Base-by-base conservation (phyloP, 805 yeast genomes). In the Saccharomycopsis javanensis region DNA sequence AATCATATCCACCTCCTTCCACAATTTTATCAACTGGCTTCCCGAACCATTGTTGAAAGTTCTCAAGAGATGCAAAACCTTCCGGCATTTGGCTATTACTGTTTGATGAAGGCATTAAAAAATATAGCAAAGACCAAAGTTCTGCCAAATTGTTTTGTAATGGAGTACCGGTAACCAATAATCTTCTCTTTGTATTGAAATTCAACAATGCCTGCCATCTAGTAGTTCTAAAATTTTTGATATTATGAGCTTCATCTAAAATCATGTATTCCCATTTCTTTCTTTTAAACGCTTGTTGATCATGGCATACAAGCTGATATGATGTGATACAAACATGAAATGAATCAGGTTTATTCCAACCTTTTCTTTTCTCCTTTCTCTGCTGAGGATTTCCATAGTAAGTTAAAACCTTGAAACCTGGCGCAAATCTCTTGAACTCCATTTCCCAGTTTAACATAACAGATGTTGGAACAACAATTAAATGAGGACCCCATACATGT, bases 41-140 rank as follows among this genome's bases (percentile, higher is more conserved):
- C n/a, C 97, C 96, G 70, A 94, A 94, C 99, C 99, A 94, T 62
- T 88, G 95, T 66, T 94, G 99, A 69, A 94, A 94, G 66, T 94
- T 96, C 62, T 88, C 94, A 59, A 94, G 75, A 65, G 92, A 90
- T 1, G 99, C 98, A 79, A 94, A 94, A 1, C 98, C 99, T 54
- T 86, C 91, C 0, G 96, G 92, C 90, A 88, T 85, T 13, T 85
- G 79, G 62, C 84, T 86, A 52, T 71, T 75, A 1, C 79, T 82
- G 56, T 83, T 83, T 0, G 89, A 76, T 0, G 95, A 86, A 0
- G 99, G 99, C 99, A 94, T 94, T 66, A 94, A 74, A 67, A 94
- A 94, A 69, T 94, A 94, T 25, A 94, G 75, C 64, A 94, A 74
- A 0, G 99, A 94, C 99, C 99, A 94, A 51, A 94, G 76, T 68